Conservation (phyloP, 352 stramenopile species). For the Phytopythium montanum region DNA sequence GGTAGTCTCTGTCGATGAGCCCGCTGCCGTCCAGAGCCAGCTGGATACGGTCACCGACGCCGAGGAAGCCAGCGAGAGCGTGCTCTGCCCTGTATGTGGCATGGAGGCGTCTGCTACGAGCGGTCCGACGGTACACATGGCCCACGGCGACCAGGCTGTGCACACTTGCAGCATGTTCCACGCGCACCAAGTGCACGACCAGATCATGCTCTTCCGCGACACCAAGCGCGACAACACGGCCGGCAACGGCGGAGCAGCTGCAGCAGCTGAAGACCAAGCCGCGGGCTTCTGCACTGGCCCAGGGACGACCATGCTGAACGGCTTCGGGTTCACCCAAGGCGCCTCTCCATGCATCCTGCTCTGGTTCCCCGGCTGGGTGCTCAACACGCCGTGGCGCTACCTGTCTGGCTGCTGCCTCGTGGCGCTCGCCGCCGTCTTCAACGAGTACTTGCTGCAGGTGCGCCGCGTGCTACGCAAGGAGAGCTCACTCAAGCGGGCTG, state of each 20-base stretch:
- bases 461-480: constrained; percentile 62
- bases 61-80: constrained; percentile 11
- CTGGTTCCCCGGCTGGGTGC: constrained; percentile 73
- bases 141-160: constrained; percentile 53
- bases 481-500: constrained; percentile 43
- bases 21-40: constrained; percentile 1
- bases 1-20: constrained; percentile 20
- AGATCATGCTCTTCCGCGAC: constrained; percentile 44
- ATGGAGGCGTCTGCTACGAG: constrained; percentile 52
- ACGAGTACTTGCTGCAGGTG: constrained; percentile 72
- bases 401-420: constrained; percentile 48
- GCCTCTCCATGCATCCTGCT: constrained; percentile 56
- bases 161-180: constrained; percentile 72
- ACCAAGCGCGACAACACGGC: constrained; percentile 3
- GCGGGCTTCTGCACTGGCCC: constrained; percentile 52
- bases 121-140: constrained; percentile 49
- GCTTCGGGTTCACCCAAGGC: constrained; percentile 41
- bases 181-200: constrained; percentile 52
- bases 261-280: constrained; percentile 1
- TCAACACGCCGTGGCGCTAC: constrained; percentile 53
- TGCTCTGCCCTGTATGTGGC: constrained; percentile 62
- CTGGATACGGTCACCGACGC: background rate
- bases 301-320: constrained; percentile 75
- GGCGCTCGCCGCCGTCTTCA: constrained; percentile 55
- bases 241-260: background rate